phyloP scores from a whole-genome alignment of 306 rosid genomes.

The Castanopsis chinensis region DNA sequence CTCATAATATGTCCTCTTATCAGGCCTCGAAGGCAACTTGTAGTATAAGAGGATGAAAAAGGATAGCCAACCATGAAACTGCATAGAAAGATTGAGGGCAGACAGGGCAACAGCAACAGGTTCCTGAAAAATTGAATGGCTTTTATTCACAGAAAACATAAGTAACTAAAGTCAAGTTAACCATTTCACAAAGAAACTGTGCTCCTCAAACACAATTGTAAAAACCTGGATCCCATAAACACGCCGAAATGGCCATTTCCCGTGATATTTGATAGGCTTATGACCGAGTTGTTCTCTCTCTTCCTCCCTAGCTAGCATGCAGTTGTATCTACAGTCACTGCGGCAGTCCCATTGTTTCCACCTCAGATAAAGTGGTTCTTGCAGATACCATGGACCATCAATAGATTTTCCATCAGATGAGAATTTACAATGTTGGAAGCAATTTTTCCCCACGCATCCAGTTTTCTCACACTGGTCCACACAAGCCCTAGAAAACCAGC shows the following conservation, averaged over 20 bases:
- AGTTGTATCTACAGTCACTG: conserved; percentile 83
- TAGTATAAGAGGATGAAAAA: conserved; percentile 90
- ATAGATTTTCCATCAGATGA: conserved; percentile 94
- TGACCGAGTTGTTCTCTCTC: conserved; percentile 75
- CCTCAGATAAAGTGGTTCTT: conserved; percentile 83
- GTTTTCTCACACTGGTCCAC: conserved; percentile 76
- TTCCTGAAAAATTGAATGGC: conserved; percentile 54
- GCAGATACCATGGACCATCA: conserved; percentile 98
- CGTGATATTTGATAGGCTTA: conserved; percentile 82
- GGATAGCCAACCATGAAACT: conserved; percentile 98
- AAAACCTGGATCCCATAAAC: conserved; percentile 94
- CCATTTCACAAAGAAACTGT: conserved; percentile 8
- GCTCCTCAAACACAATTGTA: conserved; percentile 12
- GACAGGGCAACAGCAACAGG: conserved; percentile 90
- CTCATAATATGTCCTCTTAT: conserved; percentile 74
- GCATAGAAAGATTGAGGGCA: conserved; percentile 89
- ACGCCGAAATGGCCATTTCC: conserved; percentile 89
- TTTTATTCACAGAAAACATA: conserved; percentile 8
- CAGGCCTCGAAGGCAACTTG: conserved; percentile 67
- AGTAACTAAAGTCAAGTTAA: conserved; percentile 18
- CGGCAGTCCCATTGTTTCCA: conserved; percentile 99
- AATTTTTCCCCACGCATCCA: conserved; percentile 80
- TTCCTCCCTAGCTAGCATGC: conserved; percentile 87
- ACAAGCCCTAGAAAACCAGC: conserved; percentile 56
- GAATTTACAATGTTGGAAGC: conserved; percentile 97